Evolutionary conservation across 140 eudicot genomes (phyloP), one percentile per base, ranked within the genome.

Genomic region (Stevia rebaudiana): DNA sequence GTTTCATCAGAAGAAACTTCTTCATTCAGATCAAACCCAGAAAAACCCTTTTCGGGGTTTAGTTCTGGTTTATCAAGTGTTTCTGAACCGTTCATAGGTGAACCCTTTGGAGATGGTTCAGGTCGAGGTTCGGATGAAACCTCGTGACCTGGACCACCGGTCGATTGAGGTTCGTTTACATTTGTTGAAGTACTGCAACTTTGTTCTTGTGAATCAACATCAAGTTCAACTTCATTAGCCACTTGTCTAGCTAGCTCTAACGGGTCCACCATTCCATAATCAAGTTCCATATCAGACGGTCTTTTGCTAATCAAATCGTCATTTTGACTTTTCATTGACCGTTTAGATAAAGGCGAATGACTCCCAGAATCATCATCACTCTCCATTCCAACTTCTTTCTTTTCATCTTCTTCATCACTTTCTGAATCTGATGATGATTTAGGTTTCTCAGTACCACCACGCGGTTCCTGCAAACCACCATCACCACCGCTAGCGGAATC

Each of bases 201-300:
- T 43, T 65, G 82, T 69, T 86, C 95, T 22, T 57, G 65, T 69
- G 82, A 73, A 74, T 74, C 88, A 35, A 86, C 81, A 60, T 90
- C 88, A 65, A 84, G 79, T 75, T 84, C 94, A 11, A 86, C 90
- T 67, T 90, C 97, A 19, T 51, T 82, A 56, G 97, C 97, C 11
- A 90, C 94, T 61, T 78, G 94, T 59, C 90, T 64, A 42, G 95
- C 97, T 39, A 86, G 75, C 72, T 84, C 95, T 23, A 90, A 78
- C 1, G 95, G 94, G 67, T 87, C 97, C 62, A 87, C 74, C 53
- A 80, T 78, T 13, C 87, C 84, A 64, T 78, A 81, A 62, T 81
- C 89, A 23, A 78, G 72, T 44, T 88, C 89, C 63, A 77, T 50
- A 70, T 80, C 83, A 36, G 87, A 70, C 15, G 78, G 72, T 42